Evolutionary conservation across 2,329 filamentous ascomycete species (phyloP).

Genomic region (Hypoxylon sp.): DNA sequence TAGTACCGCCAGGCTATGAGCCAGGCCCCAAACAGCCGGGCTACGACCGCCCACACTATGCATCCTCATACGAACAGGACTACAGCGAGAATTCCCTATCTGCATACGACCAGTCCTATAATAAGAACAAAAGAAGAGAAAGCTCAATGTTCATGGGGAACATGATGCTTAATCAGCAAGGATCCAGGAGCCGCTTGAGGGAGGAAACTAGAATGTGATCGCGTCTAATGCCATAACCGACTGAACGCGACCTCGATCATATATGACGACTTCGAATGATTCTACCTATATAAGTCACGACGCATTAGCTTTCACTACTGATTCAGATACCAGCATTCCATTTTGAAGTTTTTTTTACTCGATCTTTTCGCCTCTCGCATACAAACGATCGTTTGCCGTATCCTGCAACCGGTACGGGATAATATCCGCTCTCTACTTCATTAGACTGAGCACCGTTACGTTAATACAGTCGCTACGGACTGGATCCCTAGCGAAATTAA

Average conservation of each 20-base stretch:
- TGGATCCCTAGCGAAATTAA: constrained; percentile 42
- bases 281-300: constrained; percentile 31
- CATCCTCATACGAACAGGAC: constrained; percentile 52
- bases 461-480: constrained; percentile 36
- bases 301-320: constrained; percentile 32
- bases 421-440: constrained; percentile 29
- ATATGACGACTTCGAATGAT: constrained; percentile 20
- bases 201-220: constrained; percentile 65
- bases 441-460: constrained; percentile 30
- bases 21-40: constrained; percentile 50
- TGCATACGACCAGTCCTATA: constrained; percentile 57
- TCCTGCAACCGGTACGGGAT: constrained; percentile 20
- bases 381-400: constrained; percentile 26
- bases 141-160: constrained; percentile 71
- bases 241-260: background rate
- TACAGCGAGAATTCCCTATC: constrained; percentile 51
- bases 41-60: constrained; percentile 59
- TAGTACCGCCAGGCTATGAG: constrained; percentile 57
- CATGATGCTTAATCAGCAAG: constrained; percentile 65
- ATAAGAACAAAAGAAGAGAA: constrained; percentile 68
- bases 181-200: constrained; percentile 67
- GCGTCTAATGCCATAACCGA: constrained; percentile 11
- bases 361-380: constrained; percentile 6
- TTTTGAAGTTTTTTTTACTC: background rate
- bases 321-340: constrained; percentile 30